Percentiles rank a stretch among this genome's conserved stretches.
These are phyloP conservation scores for Agaricales sp. DNA, from an alignment of 1,284 basidiomycete species.

Conservation along the genomic window DNA sequence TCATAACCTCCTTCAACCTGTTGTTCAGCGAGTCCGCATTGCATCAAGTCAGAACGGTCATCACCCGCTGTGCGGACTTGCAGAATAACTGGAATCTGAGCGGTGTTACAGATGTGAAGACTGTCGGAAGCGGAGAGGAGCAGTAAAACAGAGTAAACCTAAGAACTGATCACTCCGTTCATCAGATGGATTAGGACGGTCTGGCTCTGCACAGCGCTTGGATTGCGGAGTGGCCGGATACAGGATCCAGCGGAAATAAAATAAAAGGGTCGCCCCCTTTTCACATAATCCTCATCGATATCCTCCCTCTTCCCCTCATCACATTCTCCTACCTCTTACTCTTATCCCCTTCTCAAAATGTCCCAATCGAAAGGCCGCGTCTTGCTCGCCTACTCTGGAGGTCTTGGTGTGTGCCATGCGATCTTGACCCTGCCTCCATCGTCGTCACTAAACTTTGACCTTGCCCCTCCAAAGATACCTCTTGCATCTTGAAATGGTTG, in stretches of 20 bases:
- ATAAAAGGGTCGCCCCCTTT: background rate
- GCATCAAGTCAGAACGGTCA: no score
- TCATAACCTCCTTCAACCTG: no score
- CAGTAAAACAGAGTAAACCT: no score
- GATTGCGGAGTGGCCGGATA: background rate
- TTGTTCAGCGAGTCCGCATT: no score
- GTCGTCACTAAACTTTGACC: conserved; percentile 2
- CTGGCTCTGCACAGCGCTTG: background rate
- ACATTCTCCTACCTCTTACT: background rate
- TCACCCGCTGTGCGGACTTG: no score
- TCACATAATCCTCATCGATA: background rate
- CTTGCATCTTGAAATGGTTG: conserved; percentile 94
- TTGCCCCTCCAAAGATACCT: conserved; percentile 58
- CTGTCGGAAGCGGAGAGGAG: no score
- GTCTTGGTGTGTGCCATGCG: conserved; percentile 64
- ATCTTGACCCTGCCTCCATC: conserved; percentile 2
- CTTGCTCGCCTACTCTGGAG: conserved; percentile 94
- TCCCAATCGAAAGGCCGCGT: conserved; percentile 53
- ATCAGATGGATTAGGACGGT: background rate
- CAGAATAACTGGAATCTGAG: no score
- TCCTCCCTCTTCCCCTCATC: background rate
- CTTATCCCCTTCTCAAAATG: background rate
- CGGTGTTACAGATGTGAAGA: no score
- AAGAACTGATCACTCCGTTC: background rate
- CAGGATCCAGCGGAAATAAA: background rate